phyloP scores from a whole-genome alignment of 164 flowering plant genomes.

The Magnolia changhungtana region DNA sequence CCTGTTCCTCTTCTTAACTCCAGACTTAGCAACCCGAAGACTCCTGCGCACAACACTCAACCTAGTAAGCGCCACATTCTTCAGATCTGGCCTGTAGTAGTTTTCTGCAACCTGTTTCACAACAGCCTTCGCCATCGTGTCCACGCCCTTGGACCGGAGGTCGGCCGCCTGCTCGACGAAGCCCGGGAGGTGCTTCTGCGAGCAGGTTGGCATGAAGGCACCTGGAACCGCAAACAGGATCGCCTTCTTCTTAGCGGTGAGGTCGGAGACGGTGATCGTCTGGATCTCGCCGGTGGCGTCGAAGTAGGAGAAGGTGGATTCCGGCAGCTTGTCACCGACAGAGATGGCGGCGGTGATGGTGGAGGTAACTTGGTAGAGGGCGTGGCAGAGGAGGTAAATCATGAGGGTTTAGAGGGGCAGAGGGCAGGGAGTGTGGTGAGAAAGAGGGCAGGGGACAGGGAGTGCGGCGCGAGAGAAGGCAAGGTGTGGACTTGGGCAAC shows the following conservation, averaged over 20 bases:
- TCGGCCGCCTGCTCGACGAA: constrained; percentile 64
- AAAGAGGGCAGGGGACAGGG: neutral
- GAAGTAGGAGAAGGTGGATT: constrained; percentile 71
- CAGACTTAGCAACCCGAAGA: too few relatives aligned
- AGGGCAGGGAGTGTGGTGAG: neutral
- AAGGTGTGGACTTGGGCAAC: too few relatives aligned
- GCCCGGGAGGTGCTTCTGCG: constrained; percentile 79
- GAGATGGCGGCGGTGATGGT: constrained; percentile 56
- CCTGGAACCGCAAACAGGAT: constrained; percentile 86
- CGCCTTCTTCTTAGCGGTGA: constrained; percentile 59
- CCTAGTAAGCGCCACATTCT: too few relatives aligned
- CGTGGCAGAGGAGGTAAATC: constrained; percentile 12
- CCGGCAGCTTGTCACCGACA: constrained; percentile 78
- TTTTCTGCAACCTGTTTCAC: too few relatives aligned
- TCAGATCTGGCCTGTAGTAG: too few relatives aligned
- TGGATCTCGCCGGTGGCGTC: constrained; percentile 59
- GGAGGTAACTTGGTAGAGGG: neutral
- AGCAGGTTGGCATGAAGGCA: constrained; percentile 89
- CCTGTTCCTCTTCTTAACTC: too few relatives aligned
- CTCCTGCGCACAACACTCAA: too few relatives aligned
- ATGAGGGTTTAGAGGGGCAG: constrained; percentile 13
- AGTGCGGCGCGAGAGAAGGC: too few relatives aligned
- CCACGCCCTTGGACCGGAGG: constrained; percentile 59
- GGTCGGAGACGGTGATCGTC: constrained; percentile 58
- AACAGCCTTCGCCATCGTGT: too few relatives aligned